phyloP scores from a whole-genome alignment of 2,329 filamentous ascomycete genomes.

The Ceratocystis lukuohia region DNA sequence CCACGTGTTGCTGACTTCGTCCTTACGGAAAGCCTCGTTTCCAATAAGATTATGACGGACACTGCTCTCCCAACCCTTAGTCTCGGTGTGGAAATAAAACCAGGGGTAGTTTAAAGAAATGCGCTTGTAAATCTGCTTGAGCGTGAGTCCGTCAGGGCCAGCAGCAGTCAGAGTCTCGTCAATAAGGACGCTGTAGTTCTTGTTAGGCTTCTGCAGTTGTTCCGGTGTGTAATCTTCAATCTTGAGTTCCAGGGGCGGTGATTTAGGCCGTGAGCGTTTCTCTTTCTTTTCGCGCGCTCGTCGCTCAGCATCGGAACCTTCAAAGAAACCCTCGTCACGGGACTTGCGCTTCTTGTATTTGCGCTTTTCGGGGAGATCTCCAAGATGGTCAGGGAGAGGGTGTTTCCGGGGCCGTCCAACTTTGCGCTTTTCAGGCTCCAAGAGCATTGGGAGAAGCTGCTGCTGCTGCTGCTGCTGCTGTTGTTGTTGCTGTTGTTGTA shows the following conservation, averaged over 20 bases:
- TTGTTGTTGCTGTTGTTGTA: slow-evolving; percentile 10
- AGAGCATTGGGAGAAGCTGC: slow-evolving; percentile 2
- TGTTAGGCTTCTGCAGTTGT: slow-evolving; percentile 47
- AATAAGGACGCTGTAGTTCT: slow-evolving; percentile 48
- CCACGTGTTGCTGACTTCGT: slow-evolving; percentile 44
- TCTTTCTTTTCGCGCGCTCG: slow-evolving; percentile 45
- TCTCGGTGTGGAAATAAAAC: slow-evolving; percentile 47
- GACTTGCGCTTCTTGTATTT: slow-evolving; percentile 52
- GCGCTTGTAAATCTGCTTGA: slow-evolving; percentile 51
- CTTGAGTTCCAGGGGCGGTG: slow-evolving; percentile 43
- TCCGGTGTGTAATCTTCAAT: slow-evolving; percentile 44
- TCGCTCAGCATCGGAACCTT: slow-evolving; percentile 43
- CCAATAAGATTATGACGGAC: slow-evolving; percentile 51
- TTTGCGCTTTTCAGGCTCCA: slow-evolving; percentile 42
- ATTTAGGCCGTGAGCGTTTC: slow-evolving; percentile 41
- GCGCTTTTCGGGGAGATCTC: slow-evolving; percentile 46
- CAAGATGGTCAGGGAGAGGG: slow-evolving; percentile 42
- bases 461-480: slow-evolving; percentile 3
- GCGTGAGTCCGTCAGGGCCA: slow-evolving; percentile 39
- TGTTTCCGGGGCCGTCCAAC: slow-evolving; percentile 53
- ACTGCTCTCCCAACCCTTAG: slow-evolving; percentile 53
- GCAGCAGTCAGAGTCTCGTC: slow-evolving; percentile 45
- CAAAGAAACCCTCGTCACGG: slow-evolving; percentile 35
- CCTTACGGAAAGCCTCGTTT: slow-evolving; percentile 47
- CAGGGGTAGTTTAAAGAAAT: slow-evolving; percentile 46